These are phyloP conservation scores for Saccharomyces pastorianus DNA, from an alignment of 1,139 yeast species.

Conservation along the genomic window DNA sequence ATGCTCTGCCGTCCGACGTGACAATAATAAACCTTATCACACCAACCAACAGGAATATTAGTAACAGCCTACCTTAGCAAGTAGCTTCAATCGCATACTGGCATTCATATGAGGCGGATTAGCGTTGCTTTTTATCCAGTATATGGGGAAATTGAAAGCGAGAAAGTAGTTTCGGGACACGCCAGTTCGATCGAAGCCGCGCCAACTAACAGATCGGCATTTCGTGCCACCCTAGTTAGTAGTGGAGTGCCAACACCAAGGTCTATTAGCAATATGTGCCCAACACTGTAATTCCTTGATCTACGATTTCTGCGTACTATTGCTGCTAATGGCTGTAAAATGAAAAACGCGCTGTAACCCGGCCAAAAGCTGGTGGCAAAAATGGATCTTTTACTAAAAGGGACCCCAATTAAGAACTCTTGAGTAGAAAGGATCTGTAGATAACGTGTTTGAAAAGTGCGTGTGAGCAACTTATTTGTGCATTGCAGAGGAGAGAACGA, in stretches of 20 bases:
- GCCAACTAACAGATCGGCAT: not conserved
- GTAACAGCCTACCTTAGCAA: not conserved
- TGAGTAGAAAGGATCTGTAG: not conserved
- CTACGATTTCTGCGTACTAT: not conserved
- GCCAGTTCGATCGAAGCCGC: not conserved
- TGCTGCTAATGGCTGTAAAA: not conserved
- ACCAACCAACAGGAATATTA: not conserved
- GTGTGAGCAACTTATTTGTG: not conserved
- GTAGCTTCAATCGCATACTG: not conserved
- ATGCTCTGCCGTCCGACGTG: not conserved
- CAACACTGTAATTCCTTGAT: not conserved
- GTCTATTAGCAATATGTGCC: no score
- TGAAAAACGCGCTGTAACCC: not conserved
- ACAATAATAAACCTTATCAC: not conserved
- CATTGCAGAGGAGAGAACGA: not conserved
- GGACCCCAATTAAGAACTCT: not conserved
- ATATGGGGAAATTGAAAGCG: no score
- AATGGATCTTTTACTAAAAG: conserved; percentile 6
- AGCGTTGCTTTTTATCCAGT: no score
- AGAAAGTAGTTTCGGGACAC: not conserved
- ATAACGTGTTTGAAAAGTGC: not conserved
- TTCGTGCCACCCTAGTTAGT: not conserved
- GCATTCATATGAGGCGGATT: not conserved
- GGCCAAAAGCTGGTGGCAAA: conserved; percentile 3
- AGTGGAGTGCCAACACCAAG: not conserved